These are phyloP conservation scores for Plasmodium vinckei DNA, from an alignment of 169 alveolate species.

Conservation along the genomic window DNA sequence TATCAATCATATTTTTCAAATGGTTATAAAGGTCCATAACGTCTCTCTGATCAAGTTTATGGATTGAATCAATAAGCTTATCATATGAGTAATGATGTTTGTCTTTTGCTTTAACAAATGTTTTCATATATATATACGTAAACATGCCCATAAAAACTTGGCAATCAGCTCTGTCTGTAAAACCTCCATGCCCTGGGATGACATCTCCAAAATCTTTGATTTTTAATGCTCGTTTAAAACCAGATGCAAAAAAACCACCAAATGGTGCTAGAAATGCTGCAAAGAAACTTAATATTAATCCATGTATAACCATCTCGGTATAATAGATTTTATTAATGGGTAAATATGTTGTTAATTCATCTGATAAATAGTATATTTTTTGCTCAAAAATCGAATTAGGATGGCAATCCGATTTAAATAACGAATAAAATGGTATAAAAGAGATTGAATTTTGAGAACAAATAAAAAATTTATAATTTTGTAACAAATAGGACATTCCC, in stretches of 20 bases:
- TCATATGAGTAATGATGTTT: constrained; percentile 46
- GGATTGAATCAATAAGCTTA: constrained; percentile 57
- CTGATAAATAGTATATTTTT: constrained; percentile 63
- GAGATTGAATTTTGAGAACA: constrained; percentile 92
- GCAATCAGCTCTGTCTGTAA: constrained; percentile 99
- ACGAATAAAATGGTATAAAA: constrained; percentile 89
- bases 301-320: constrained; percentile 90
- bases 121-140: constrained; percentile 87
- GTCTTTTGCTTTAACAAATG: constrained; percentile 65
- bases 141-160: constrained; percentile 93
- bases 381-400: constrained; percentile 76
- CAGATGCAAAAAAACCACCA: constrained; percentile 99
- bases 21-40: constrained; percentile 39
- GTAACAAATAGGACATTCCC: constrained; percentile 79
- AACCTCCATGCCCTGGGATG: constrained; percentile 99
- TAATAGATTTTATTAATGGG: constrained; percentile 39
- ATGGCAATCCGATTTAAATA: constrained; percentile 76
- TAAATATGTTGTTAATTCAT: constrained; percentile 31
- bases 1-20: constrained; percentile 47
- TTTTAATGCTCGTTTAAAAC: constrained; percentile 98
- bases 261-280: constrained; percentile 98
- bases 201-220: constrained; percentile 98
- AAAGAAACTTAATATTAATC: constrained; percentile 94
- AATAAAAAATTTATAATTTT: constrained; percentile 83
- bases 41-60: constrained; percentile 52